Evolutionary conservation across 176 grass and related monocot genomes (phyloP).

Genomic region (Eleusine coracana): DNA sequence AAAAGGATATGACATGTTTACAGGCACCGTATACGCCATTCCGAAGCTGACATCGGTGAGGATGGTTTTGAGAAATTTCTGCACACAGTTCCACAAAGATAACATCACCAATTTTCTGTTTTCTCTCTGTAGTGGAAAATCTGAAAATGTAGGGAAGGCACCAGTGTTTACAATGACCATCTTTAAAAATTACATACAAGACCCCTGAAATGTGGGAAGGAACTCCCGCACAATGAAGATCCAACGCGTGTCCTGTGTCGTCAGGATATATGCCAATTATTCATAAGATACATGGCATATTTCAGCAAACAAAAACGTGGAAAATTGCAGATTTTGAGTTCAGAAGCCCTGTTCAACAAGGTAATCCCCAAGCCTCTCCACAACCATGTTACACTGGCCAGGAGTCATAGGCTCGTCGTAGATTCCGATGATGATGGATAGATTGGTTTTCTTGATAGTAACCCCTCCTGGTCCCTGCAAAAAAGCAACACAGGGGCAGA

Average conservation of each 20-base stretch:
- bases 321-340: conserved; percentile 13
- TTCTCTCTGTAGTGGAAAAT: background rate
- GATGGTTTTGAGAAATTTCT: too few relatives aligned
- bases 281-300: conserved; percentile 9
- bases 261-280: conserved; percentile 32
- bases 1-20: background rate
- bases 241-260: background rate
- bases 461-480: conserved; percentile 50
- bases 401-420: conserved; percentile 56
- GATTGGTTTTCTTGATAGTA: conserved; percentile 49
- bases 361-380: conserved; percentile 57
- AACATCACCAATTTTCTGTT: background rate
- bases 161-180: background rate
- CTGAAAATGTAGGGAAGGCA: background rate
- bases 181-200: conserved; percentile 25
- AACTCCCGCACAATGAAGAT: background rate
- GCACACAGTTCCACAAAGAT: background rate
- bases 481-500: too few relatives aligned
- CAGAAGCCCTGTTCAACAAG: conserved; percentile 52
- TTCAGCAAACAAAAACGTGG: background rate
- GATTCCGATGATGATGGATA: conserved; percentile 37
- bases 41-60: background rate
- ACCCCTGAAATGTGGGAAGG: background rate
- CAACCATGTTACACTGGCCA: conserved; percentile 55
- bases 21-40: background rate